phyloP scores from a whole-genome alignment of 345 rosid species.

The Nasturtium officinale region DNA sequence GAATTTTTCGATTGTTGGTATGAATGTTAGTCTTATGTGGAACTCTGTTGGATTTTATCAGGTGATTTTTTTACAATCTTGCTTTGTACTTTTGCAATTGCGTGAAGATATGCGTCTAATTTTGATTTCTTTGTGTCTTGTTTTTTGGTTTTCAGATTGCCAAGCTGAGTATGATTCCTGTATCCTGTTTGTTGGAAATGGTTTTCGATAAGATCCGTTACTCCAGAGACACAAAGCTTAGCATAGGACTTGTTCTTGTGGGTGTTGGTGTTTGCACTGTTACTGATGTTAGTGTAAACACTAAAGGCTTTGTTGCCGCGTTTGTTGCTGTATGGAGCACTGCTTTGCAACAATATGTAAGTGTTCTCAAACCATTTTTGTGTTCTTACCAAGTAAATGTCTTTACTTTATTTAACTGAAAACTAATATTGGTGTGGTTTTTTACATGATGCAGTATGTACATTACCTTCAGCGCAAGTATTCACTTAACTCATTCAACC shows the following conservation, averaged over 20 bases:
- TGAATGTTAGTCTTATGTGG: constrained; percentile 99
- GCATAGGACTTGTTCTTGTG: constrained; percentile 81
- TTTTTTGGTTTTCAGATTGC: constrained; percentile 64
- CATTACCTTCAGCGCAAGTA: constrained; percentile 89
- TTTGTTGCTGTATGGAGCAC: constrained; percentile 96
- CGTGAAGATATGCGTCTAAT: neutral
- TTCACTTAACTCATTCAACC: constrained; percentile 83
- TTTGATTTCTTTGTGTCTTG: constrained; percentile 27
- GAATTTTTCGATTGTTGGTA: constrained; percentile 96
- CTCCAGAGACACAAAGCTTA: constrained; percentile 93
- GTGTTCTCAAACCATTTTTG: constrained; percentile 33
- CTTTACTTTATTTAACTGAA: neutral
- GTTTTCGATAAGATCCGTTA: constrained; percentile 85
- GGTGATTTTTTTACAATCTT: constrained; percentile 48
- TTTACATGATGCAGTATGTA: constrained; percentile 71
- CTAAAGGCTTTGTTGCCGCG: constrained; percentile 87
- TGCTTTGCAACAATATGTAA: constrained; percentile 92
- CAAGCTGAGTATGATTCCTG: constrained; percentile 96
- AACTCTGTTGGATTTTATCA: constrained; percentile 98
- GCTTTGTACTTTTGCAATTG: neutral
- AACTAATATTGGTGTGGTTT: constrained; percentile 4
- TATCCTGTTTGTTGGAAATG: constrained; percentile 93
- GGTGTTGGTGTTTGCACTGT: constrained; percentile 98
- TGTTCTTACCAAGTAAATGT: neutral
- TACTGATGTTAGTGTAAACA: constrained; percentile 91